A percentile compares a stretch with the other conserved stretches of the same genome.
phyloP scores from a whole-genome alignment of 495 filamentous ascomycete genomes.

The Trichocladium antarcticum region DNA sequence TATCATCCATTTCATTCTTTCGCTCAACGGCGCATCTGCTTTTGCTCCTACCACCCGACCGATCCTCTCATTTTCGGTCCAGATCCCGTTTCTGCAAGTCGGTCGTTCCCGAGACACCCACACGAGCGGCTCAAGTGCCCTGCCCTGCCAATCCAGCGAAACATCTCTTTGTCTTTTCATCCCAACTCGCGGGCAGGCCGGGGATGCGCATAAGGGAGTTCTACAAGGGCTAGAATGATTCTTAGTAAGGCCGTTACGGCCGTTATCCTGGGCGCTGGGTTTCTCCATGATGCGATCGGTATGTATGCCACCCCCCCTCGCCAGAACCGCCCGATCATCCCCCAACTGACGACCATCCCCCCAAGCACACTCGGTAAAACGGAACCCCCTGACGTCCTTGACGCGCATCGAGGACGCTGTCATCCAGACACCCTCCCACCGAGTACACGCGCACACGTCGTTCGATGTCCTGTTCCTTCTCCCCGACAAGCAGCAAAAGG shows the following conservation, averaged over 20 bases:
- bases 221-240: conserved; percentile 18
- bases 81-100: neutral
- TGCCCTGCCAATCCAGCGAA: too few species aligned
- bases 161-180: neutral
- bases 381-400: conserved; percentile 65
- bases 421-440: conserved; percentile 68
- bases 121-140: too few species aligned
- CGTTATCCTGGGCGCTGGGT: conserved; percentile 21
- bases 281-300: conserved; percentile 27
- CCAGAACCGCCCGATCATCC: neutral
- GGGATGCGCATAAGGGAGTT: neutral
- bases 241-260: conserved; percentile 27
- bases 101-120: neutral
- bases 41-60: neutral
- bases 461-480: conserved; percentile 78
- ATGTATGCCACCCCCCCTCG: conserved; percentile 10
- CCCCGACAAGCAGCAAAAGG: conserved; percentile 51
- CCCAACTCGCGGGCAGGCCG: neutral
- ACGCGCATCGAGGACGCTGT: conserved; percentile 60
- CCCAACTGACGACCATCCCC: conserved; percentile 2
- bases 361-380: conserved; percentile 57
- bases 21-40: neutral
- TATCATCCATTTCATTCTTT: neutral
- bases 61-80: neutral
- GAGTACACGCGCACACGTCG: conserved; percentile 62